Evolutionary conservation across 345 rosid species (phyloP).

Genomic region (sweet orange (Citrus sinensis)): DVS_A1.0 CM039162.1:28576001-28576500

Average conservation of each 20-base stretch:
- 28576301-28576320: conserved; percentile 73
- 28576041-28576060: conserved; percentile 75
- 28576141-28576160: conserved; percentile 60
- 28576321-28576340: conserved; percentile 84
- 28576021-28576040: conserved; percentile 76
- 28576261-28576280: not conserved
- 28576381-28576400: conserved; percentile 71
- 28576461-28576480: not conserved
- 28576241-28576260: not conserved
- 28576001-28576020: conserved; percentile 90
- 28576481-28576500: not conserved
- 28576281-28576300: conserved; percentile 65
- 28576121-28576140: conserved; percentile 67
- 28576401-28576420: conserved; percentile 40
- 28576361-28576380: conserved; percentile 61
- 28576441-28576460: not conserved
- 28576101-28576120: conserved; percentile 61
- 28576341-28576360: conserved; percentile 89
- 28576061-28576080: conserved; percentile 60
- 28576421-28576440: not conserved
- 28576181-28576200: conserved; percentile 31
- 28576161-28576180: conserved; percentile 79
- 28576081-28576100: conserved; percentile 60
- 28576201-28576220: conserved; percentile 9
- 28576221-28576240: not conserved